Base-by-base conservation (phyloP, 2,329 filamentous ascomycete genomes). In the Trichoderma lentiforme region DNA sequence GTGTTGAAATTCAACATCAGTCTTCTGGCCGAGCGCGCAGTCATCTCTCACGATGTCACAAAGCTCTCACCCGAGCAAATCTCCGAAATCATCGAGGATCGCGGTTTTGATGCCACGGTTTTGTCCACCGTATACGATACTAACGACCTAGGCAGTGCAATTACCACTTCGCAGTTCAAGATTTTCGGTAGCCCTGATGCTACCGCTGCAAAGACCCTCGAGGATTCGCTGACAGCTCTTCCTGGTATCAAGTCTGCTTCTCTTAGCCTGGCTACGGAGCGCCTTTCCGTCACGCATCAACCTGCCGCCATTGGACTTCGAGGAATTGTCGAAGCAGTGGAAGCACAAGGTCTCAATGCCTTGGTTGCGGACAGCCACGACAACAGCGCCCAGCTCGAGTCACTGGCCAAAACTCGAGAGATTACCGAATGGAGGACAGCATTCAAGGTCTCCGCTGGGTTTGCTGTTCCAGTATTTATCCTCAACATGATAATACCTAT, bases 401-500 rank as follows among this genome's bases (percentile, higher is more conserved):
- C 96, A 1, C 87, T 99, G 3, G 93, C 96, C 9, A 99, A 99
- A 83, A 98, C 96, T 0, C 93, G 93, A 76, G 96, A 99, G 81
- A 97, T 99, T 74, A 93, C 92, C 74, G 94, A 97, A 81, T 99
- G 96, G 96, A 90, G 89, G 73, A 88, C 86, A 34, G 93, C 94
- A 0, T 97, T 98, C 82, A 86, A 88, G 74, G 86, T 92, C 8
- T 97, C 94, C 0, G 78, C 93, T 3, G 86, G 87, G 4, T 98
- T 98, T 79, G 94, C 95, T 3, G 83, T 98, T 8, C 96, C 96
- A 0, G 95, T 99, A 39, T 94, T 98, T 78, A 79, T 97, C 66
- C 92, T 97, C 76, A 93, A 92, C 87, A 99, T 99, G 96, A 81
- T 97, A 47, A 85, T 98, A 70, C 96, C 96, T 39, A 98, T 98